Conservation (phyloP, 352 stramenopile species). For the Phytophthora cryptogea region DNA sequence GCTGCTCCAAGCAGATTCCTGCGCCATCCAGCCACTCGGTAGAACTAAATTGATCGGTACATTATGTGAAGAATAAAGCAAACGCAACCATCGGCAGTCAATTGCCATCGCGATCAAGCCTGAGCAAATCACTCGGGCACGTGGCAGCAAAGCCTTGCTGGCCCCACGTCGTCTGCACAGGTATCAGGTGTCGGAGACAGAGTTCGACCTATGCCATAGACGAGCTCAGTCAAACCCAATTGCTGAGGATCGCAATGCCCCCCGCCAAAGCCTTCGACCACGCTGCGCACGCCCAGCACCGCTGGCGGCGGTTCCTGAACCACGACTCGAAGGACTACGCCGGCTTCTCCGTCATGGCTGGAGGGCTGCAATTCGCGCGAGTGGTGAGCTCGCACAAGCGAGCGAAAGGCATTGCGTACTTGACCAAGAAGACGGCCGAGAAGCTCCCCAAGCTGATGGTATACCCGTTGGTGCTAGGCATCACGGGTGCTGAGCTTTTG, state of each 20-base stretch:
- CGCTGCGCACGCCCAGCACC: conserved; percentile 26
- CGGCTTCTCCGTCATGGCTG: conserved; percentile 32
- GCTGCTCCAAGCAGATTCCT: no score
- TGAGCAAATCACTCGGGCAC: conserved; percentile 15
- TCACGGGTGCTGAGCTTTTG: conserved; percentile 31
- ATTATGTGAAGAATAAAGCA: conserved; percentile 20
- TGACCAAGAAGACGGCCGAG: conserved; percentile 29
- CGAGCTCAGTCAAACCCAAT: not conserved
- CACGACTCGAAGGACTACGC: conserved; percentile 36
- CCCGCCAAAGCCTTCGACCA: conserved; percentile 30
- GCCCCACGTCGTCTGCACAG: not conserved
- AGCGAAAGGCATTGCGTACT: conserved; percentile 29
- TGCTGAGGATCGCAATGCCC: conserved; percentile 13
- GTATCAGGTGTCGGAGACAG: not conserved
- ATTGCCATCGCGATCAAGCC: not conserved
- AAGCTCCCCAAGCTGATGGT: conserved; percentile 34
- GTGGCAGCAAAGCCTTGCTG: conserved; percentile 3
- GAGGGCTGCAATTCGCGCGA: conserved; percentile 29
- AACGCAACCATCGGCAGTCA: not conserved
- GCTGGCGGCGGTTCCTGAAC: conserved; percentile 32
- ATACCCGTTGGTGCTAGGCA: conserved; percentile 33
- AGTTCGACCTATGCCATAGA: conserved; percentile 3
- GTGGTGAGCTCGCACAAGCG: conserved; percentile 24
- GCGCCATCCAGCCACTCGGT: no score
- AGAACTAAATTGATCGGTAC: conserved; percentile 1